A percentile compares a stretch with the other conserved stretches of the same genome.
Conservation (phyloP, 129 eudicot species). For the Flaveria bidentis region DNA sequence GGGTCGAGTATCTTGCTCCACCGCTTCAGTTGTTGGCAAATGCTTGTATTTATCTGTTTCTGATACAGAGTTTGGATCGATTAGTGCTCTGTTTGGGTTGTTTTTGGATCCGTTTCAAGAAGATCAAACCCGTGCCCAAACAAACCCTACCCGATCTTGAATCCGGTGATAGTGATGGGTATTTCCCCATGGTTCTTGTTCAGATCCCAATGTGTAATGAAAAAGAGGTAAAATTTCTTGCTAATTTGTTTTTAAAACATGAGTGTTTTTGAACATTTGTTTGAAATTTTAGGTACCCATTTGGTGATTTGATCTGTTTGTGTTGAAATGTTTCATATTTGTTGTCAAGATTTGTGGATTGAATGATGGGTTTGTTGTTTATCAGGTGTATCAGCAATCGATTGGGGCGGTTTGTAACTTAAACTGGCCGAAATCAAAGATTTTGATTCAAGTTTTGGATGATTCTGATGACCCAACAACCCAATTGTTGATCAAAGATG, state of each 20-base stretch:
- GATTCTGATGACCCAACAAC: conserved; percentile 84
- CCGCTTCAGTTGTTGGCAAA: conserved; percentile 68
- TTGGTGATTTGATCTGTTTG: not conserved
- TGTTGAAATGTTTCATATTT: conserved; percentile 8
- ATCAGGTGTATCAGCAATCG: conserved; percentile 91
- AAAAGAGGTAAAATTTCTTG: conserved; percentile 61
- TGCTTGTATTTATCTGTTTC: conserved; percentile 66
- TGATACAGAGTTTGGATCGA: conserved; percentile 86
- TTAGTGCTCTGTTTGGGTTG: conserved; percentile 75
- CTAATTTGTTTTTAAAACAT: not conserved
- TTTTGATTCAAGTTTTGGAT: conserved; percentile 82
- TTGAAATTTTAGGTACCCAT: not conserved
- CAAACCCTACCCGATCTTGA: conserved; percentile 63
- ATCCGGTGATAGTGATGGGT: conserved; percentile 60
- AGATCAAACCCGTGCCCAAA: conserved; percentile 66
- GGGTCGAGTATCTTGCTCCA: conserved; percentile 86
- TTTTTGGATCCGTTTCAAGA: conserved; percentile 70
- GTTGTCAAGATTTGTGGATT: conserved; percentile 4
- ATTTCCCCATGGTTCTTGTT: conserved; percentile 91
- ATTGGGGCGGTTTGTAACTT: conserved; percentile 83
- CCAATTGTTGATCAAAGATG: conserved; percentile 75
- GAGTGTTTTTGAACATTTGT: not conserved
- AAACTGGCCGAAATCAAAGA: conserved; percentile 85
- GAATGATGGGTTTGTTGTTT: conserved; percentile 19
- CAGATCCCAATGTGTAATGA: conserved; percentile 99